These are phyloP conservation scores for Dactylis glomerata DNA, from an alignment of 176 grass and related monocot genomes.

Conservation along the genomic window DNA sequence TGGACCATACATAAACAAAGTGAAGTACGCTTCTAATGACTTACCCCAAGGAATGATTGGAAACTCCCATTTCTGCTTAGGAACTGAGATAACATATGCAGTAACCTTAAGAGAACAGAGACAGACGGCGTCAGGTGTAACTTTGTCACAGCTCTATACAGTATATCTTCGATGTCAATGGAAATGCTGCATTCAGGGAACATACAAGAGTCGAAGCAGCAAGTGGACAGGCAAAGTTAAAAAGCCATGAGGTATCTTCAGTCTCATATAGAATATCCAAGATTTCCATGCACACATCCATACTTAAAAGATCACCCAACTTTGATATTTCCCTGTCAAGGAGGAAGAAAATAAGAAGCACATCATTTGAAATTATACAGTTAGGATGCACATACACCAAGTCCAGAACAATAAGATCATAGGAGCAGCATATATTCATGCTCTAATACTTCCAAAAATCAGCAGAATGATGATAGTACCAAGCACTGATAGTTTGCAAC, in stretches of 20 bases:
- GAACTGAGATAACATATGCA: constrained; percentile 78
- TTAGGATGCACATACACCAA: background rate
- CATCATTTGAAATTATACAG: background rate
- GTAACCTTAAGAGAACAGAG: constrained; percentile 51
- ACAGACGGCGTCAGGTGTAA: background rate
- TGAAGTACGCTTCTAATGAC: background rate
- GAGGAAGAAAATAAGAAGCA: constrained; percentile 19
- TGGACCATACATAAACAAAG: background rate
- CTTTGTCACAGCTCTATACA: background rate
- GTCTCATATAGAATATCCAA: constrained; percentile 90
- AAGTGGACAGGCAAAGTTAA: constrained; percentile 56
- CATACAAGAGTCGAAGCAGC: constrained; percentile 86
- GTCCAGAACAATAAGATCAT: constrained; percentile 18
- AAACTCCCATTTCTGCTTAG: constrained; percentile 89
- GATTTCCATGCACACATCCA: constrained; percentile 84
- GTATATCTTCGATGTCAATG: background rate
- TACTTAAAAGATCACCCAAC: constrained; percentile 56
- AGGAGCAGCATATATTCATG: background rate
- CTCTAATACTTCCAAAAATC: background rate
- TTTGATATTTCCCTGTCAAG: constrained; percentile 69
- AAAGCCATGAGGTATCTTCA: constrained; percentile 64
- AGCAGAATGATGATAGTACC: background rate
- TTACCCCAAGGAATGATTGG: constrained; percentile 94
- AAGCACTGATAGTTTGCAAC: background rate
- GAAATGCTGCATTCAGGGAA: constrained; percentile 20